These are phyloP conservation scores for Coemansia sp. DNA, from an alignment of 192 early-diverging fungal genomes.

Conservation along the genomic window DNA sequence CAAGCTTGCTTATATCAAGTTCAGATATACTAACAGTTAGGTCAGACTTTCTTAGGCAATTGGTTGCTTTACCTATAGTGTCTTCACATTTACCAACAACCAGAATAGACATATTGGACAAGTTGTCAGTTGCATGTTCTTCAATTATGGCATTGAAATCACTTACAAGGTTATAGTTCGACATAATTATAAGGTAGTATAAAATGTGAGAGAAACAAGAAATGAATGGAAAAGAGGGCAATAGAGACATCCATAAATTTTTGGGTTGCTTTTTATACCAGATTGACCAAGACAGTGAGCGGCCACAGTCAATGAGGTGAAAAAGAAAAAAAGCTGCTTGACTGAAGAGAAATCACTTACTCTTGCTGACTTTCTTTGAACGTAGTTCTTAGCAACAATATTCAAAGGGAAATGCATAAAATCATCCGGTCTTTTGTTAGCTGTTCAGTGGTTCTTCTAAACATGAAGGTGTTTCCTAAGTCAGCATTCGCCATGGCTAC, in stretches of 20 bases:
- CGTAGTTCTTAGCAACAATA: not conserved
- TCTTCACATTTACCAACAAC: not conserved
- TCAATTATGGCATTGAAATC: not conserved
- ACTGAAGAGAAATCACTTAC: not conserved
- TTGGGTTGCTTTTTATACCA: not conserved
- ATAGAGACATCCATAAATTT: not conserved
- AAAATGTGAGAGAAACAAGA: not conserved
- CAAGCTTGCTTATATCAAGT: not conserved
- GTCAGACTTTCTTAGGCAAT: not conserved
- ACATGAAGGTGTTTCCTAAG: not conserved
- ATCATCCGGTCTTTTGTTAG: not conserved
- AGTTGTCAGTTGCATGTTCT: not conserved
- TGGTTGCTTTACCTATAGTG: not conserved
- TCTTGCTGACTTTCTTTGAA: not conserved
- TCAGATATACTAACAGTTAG: not conserved
- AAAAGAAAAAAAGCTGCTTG: not conserved
- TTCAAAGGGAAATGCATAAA: not conserved
- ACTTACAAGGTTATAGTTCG: not conserved
- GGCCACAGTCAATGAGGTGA: not conserved
- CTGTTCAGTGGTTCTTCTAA: not conserved
- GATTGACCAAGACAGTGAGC: not conserved
- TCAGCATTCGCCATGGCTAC: not conserved
- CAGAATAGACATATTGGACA: not conserved
- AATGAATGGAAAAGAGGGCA: not conserved
- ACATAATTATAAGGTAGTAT: not conserved